Conservation (phyloP, 1,139 yeast genomes). For the Diutina ranongensis region DNA sequence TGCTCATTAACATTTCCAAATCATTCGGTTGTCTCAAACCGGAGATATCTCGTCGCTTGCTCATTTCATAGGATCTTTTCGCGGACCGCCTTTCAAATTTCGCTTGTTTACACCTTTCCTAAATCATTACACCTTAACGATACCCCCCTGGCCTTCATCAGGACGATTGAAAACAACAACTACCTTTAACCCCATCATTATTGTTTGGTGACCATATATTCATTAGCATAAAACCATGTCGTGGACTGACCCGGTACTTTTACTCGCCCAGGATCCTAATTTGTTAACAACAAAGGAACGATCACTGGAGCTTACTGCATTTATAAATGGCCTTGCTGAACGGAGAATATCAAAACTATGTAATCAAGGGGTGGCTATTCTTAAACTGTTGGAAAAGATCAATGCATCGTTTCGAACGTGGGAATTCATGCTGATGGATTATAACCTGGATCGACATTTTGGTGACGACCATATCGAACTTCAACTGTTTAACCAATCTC, state of each 20-base stretch:
- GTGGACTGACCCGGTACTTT: background rate
- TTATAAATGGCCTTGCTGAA: constrained; percentile 19
- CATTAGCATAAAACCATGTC: background rate
- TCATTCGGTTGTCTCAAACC: no score
- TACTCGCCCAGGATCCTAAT: background rate
- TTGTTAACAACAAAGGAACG: background rate
- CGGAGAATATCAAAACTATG: constrained; percentile 39
- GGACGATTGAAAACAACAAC: no score
- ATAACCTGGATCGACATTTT: constrained; percentile 33
- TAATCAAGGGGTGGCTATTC: constrained; percentile 33
- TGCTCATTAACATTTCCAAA: background rate
- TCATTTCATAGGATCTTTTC: no score
- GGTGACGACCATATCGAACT: constrained; percentile 14
- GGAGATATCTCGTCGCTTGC: no score
- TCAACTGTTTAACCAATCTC: constrained; percentile 31
- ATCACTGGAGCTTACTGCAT: background rate
- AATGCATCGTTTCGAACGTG: constrained; percentile 38
- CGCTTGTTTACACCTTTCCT: constrained; percentile 1
- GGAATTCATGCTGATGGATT: constrained; percentile 47
- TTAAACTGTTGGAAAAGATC: constrained; percentile 39
- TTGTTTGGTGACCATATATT: no score
- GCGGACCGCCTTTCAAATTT: background rate
- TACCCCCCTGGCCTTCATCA: no score
- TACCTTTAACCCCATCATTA: no score
- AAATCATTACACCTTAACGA: background rate